phyloP scores from a whole-genome alignment of 2,329 filamentous ascomycete genomes.

The Colletotrichum sp. region DNA sequence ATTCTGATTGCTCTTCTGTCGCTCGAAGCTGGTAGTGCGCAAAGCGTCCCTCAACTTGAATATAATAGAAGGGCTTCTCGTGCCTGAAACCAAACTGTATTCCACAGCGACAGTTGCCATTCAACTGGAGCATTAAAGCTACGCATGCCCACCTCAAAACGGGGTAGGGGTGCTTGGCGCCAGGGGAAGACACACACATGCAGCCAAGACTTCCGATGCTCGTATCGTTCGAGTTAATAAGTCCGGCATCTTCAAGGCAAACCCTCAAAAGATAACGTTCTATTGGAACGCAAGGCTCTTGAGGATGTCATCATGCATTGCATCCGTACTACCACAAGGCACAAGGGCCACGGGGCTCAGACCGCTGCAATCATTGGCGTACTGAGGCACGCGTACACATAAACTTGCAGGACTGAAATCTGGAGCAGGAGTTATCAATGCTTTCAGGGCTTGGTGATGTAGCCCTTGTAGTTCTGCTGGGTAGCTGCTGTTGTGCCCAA shows the following conservation, averaged over 20 bases:
- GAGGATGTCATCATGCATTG: background rate
- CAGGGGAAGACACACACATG: background rate
- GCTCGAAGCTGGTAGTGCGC: background rate
- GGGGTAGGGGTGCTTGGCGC: background rate
- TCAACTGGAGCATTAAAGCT: background rate
- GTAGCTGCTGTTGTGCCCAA: background rate
- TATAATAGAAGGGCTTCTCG: background rate
- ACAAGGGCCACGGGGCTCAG: background rate
- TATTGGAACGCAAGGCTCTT: background rate
- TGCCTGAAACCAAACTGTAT: background rate
- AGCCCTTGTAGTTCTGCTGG: background rate
- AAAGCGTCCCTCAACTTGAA: background rate
- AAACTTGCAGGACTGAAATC: background rate
- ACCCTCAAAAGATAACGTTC: background rate
- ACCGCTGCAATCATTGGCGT: background rate
- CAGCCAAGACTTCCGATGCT: background rate
- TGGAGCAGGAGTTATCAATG: background rate
- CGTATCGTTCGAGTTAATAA: background rate
- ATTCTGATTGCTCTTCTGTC: background rate
- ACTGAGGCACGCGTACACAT: background rate
- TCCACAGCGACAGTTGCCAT: background rate
- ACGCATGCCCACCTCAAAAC: background rate
- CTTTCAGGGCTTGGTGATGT: background rate
- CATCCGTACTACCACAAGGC: background rate
- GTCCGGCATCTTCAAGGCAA: background rate